Percentiles rank a stretch among this genome's conserved stretches.
Evolutionary conservation across 225 moss, liverwort and hornwort genomes (phyloP).

Genomic region (Pseudoscleropodium purum): DNA sequence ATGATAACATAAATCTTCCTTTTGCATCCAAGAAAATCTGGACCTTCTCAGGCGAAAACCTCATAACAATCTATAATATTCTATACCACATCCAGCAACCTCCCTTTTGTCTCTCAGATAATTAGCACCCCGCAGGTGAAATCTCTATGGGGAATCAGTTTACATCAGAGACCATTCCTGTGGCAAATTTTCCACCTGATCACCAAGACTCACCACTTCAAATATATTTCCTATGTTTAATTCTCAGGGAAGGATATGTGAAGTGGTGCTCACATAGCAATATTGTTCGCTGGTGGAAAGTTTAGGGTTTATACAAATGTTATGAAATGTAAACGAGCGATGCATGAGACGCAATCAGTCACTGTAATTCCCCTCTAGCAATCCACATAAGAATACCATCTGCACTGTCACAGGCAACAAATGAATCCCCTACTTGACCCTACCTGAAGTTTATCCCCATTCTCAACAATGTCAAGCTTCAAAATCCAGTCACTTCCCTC

Average conservation of each 20-base stretch:
- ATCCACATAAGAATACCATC: neutral
- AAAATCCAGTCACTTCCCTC: slow-evolving; percentile 89
- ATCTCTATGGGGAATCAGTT: neutral
- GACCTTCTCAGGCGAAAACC: neutral
- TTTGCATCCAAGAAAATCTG: neutral
- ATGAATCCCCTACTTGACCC: neutral
- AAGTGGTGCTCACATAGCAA: neutral
- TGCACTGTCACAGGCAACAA: neutral
- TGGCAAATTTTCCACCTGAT: neutral
- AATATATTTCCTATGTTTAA: neutral
- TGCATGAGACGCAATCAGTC: neutral
- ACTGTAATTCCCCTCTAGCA: neutral
- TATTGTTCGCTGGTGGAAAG: neutral
- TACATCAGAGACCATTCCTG: neutral
- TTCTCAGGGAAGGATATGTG: neutral
- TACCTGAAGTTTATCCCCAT: slow-evolving; percentile 62
- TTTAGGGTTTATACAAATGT: neutral
- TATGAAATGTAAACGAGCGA: neutral
- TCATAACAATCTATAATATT: neutral
- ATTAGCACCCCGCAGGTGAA: neutral
- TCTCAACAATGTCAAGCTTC: slow-evolving; percentile 80
- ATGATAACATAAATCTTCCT: neutral
- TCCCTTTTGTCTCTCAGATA: neutral
- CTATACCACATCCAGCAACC: neutral
- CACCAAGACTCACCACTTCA: neutral